These are phyloP conservation scores for Ilex asprella DNA, from an alignment of 257 asterid species.

Conservation along the genomic window DNA sequence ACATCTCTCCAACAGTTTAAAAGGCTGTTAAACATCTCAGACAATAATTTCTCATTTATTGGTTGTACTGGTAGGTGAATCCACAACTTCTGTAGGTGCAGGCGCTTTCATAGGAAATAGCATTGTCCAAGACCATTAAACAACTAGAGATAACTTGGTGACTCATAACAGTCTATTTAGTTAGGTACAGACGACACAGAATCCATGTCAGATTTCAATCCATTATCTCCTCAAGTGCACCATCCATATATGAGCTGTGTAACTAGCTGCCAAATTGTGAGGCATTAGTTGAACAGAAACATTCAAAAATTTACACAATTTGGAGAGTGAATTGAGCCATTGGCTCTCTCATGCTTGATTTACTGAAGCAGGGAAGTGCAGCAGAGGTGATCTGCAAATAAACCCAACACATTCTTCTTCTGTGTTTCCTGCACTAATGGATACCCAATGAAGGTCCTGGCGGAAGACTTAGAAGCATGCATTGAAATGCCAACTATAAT, in stretches of 20 bases:
- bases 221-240: slow-evolving; percentile 45
- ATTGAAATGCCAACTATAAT: slow-evolving; percentile 45
- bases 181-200: slow-evolving; percentile 13
- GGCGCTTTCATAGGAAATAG: slow-evolving; percentile 65
- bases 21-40: slow-evolving; percentile 39
- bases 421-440: slow-evolving; percentile 43
- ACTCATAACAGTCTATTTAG: slow-evolving; percentile 46
- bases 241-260: slow-evolving; percentile 67
- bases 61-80: slow-evolving; percentile 20
- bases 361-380: slow-evolving; percentile 31
- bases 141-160: slow-evolving; percentile 52
- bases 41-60: slow-evolving; percentile 70
- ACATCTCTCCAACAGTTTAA: slow-evolving; percentile 39
- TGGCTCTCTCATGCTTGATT: slow-evolving; percentile 38
- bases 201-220: slow-evolving; percentile 55
- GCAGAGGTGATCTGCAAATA: slow-evolving; percentile 11
- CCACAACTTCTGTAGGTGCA: slow-evolving; percentile 36
- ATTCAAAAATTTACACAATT: slow-evolving; percentile 49
- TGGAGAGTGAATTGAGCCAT: slow-evolving; percentile 44
- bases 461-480: slow-evolving; percentile 54
- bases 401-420: slow-evolving; percentile 32
- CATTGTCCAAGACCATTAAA: slow-evolving; percentile 43
- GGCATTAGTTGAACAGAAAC: slow-evolving; percentile 72
- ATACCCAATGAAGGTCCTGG: slow-evolving; percentile 52
- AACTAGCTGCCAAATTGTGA: slow-evolving; percentile 62